Percentiles rank a stretch among this genome's conserved stretches.
Evolutionary conservation across 805 yeast species (phyloP).

Genomic region (Kuraishia capsulata): DNA sequence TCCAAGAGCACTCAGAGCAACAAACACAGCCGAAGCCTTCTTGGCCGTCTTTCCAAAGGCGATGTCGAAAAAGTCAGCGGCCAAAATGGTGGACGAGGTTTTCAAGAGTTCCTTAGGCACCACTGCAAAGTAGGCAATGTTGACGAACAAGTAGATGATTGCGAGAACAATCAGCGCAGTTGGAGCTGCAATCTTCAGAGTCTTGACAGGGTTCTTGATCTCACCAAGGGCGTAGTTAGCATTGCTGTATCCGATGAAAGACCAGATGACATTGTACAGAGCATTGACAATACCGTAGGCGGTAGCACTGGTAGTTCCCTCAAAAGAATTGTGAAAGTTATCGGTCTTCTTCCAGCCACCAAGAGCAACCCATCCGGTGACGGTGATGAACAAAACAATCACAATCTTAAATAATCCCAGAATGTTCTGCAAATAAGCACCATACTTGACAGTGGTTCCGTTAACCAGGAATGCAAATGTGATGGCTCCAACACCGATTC

Average conservation of each 20-base stretch:
- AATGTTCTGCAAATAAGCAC: slow-evolving; percentile 54
- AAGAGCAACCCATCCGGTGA: slow-evolving; percentile 79
- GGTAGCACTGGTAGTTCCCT: slow-evolving; percentile 27
- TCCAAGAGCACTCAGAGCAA: slow-evolving; percentile 75
- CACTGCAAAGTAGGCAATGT: slow-evolving; percentile 76
- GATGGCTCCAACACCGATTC: slow-evolving; percentile 66
- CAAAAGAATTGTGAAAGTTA: slow-evolving; percentile 27
- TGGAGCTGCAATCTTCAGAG: slow-evolving; percentile 70
- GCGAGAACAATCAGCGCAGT: slow-evolving; percentile 52
- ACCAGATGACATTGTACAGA: slow-evolving; percentile 32
- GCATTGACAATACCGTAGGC: slow-evolving; percentile 34
- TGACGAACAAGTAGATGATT: slow-evolving; percentile 64
- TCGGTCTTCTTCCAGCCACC: slow-evolving; percentile 51
- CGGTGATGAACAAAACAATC: slow-evolving; percentile 57
- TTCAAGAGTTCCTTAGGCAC: slow-evolving; percentile 46
- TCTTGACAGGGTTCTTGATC: slow-evolving; percentile 60
- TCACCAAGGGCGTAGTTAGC: slow-evolving; percentile 28
- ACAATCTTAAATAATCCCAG: slow-evolving; percentile 67
- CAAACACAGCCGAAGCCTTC: slow-evolving; percentile 69
- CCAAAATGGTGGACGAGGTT: slow-evolving; percentile 59
- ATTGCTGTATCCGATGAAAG: slow-evolving; percentile 31
- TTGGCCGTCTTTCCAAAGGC: slow-evolving; percentile 60
- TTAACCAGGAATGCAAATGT: slow-evolving; percentile 63
- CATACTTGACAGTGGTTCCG: slow-evolving; percentile 53
- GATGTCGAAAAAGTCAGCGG: slow-evolving; percentile 64